These are phyloP conservation scores for Leptographium radiaticola DNA, from an alignment of 2,329 filamentous ascomycete genomes.

Conservation along the genomic window DNA sequence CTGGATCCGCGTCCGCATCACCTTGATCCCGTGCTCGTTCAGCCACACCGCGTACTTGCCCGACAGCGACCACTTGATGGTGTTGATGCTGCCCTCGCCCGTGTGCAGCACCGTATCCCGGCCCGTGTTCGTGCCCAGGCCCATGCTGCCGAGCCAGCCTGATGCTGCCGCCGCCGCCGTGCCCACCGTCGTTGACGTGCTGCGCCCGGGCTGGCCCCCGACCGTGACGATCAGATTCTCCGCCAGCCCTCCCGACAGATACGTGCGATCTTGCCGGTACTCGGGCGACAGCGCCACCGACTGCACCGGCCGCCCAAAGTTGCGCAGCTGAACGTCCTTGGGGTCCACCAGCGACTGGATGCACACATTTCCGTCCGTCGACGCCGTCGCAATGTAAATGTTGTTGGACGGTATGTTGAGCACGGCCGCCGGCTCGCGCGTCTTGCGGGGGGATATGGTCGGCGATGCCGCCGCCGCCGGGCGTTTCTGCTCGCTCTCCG, in stretches of 20 bases:
- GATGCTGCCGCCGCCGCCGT: constrained; percentile 74
- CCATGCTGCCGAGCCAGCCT: constrained; percentile 84
- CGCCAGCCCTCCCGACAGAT: constrained; percentile 80
- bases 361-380: constrained; percentile 91
- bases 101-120: constrained; percentile 81
- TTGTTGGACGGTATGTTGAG: constrained; percentile 73
- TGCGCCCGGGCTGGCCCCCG: constrained; percentile 66
- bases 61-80: constrained; percentile 87
- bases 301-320: constrained; percentile 87
- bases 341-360: constrained; percentile 75
- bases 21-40: constrained; percentile 94
- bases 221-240: constrained; percentile 78
- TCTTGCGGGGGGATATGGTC: constrained; percentile 36
- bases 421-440: constrained; percentile 41
- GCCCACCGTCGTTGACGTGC: constrained; percentile 74
- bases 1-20: constrained; percentile 83
- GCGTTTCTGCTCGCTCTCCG: constrained; percentile 26
- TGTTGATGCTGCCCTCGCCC: constrained; percentile 81
- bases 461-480: constrained; percentile 21
- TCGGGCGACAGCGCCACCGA: constrained; percentile 90
- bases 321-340: constrained; percentile 82
- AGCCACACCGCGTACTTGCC: constrained; percentile 91
- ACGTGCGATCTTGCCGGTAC: constrained; percentile 78
- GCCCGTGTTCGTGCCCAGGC: constrained; percentile 62
- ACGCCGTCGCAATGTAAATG: constrained; percentile 87